Base-by-base conservation (phyloP, 495 filamentous ascomycete species). In the Niebla homalea region DNA sequence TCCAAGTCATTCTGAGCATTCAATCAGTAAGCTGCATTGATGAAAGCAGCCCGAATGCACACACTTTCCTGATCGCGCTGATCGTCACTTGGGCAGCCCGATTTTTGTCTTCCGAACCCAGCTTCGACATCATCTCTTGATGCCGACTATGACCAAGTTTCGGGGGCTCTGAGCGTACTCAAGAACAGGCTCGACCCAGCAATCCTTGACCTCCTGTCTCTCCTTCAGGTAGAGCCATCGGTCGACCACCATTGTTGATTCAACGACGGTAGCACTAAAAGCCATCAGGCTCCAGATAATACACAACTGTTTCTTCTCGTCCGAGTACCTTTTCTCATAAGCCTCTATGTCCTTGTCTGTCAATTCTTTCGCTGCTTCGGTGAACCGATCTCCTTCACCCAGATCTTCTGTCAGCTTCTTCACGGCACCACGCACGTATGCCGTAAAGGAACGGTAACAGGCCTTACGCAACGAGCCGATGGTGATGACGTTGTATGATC, bases 201-300 rank as follows among this genome's bases (percentile, higher is more conserved):
- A 79, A 53, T 87, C 77, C 54, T 74, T 71, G 35, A 89, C 69
- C 21, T 76, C 70, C 23, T 56, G 46, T 56, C 93, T 83, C 61
- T 98, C 90, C 41, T 69, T 79, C 50, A 98, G 70, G 65, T 84
- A 98, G 48, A 87, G 70, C 87, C 87, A 97, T 38, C 92, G 71
- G 71, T 98, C 92, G 29, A 88, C 80, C 35, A 95, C 87, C 61
- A 98, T 89, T 46, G 89, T 66, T 22, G 86, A 84, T 67, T 98
- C 92, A 25, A 90, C 80, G 14, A 96, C 80, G 10, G 76, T 76
- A 7, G 93, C 86, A 59, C 87, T 92, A 60, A 94, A 95, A 2
- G 92, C 87, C 90, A 97, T 97, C 59, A 98, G 65, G 56, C 74
- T 85, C 92, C 92, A 98, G 35, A 88, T 71, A 4, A 90, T 72